These are phyloP conservation scores for Colletotrichum abscissum DNA, from an alignment of 2,329 filamentous ascomycete genomes.

Conservation along the genomic window DNA sequence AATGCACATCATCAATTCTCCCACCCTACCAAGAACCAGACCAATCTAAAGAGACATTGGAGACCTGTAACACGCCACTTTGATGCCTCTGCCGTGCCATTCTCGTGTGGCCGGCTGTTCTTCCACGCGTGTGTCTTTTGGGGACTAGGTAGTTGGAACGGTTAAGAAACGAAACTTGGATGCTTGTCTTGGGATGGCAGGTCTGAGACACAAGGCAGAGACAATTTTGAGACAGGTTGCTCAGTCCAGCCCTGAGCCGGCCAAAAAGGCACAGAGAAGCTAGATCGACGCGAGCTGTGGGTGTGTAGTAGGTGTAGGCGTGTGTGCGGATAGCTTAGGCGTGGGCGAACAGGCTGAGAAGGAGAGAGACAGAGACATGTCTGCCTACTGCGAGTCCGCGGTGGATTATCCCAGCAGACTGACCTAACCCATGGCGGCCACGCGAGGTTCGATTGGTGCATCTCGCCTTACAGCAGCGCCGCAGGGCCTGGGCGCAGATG, in stretches of 20 bases:
- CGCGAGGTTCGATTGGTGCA: slow-evolving; percentile 34
- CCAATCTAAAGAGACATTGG: slow-evolving; percentile 7
- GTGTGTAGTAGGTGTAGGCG: not conserved
- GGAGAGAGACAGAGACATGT: not conserved
- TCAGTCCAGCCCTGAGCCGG: slow-evolving; percentile 7
- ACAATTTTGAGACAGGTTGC: not conserved
- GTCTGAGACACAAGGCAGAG: slow-evolving; percentile 15
- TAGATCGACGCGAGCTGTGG: not conserved
- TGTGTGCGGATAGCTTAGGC: not conserved
- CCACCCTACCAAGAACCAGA: not conserved
- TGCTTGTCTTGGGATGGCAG: slow-evolving; percentile 25
- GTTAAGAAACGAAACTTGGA: slow-evolving; percentile 5
- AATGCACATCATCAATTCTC: slow-evolving; percentile 21
- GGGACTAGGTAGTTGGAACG: not conserved
- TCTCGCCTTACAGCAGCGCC: slow-evolving; percentile 26
- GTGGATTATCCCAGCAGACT: slow-evolving; percentile 26
- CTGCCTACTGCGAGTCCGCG: slow-evolving; percentile 4
- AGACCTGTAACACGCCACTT: slow-evolving; percentile 29
- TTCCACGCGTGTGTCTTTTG: not conserved
- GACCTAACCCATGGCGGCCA: slow-evolving; percentile 26
- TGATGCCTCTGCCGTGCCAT: slow-evolving; percentile 23
- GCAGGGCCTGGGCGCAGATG: slow-evolving; percentile 30
- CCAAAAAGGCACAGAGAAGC: not conserved
- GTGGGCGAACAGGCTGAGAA: not conserved
- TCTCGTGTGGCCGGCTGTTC: slow-evolving; percentile 8